These are phyloP conservation scores for Citrus unshiu DNA, from an alignment of 345 rosid genomes.

Conservation along the genomic window DNA sequence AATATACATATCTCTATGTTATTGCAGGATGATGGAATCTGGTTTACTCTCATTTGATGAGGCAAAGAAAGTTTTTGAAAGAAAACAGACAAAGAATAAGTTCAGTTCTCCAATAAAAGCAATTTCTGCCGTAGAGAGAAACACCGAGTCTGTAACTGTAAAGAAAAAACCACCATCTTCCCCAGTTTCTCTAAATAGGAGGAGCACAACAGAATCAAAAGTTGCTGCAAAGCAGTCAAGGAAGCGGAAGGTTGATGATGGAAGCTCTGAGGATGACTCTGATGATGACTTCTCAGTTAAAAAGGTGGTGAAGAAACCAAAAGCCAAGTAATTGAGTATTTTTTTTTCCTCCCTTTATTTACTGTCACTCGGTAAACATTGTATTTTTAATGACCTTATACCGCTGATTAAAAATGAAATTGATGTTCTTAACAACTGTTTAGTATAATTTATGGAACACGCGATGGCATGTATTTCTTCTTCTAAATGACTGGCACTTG, in stretches of 20 bases:
- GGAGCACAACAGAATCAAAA: slow-evolving; percentile 41
- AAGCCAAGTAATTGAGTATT: slow-evolving; percentile 30
- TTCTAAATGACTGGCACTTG: too few relatives aligned
- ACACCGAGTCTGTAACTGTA: slow-evolving; percentile 28
- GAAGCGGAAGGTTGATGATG: slow-evolving; percentile 52
- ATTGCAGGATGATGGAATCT: slow-evolving; percentile 94
- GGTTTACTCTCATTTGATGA: slow-evolving; percentile 70
- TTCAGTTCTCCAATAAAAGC: slow-evolving; percentile 53
- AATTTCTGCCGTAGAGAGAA: slow-evolving; percentile 33
- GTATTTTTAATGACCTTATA: not conserved
- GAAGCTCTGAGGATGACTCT: slow-evolving; percentile 44
- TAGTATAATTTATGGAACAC: too few relatives aligned
- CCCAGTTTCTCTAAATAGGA: slow-evolving; percentile 33
- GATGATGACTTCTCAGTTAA: slow-evolving; percentile 47
- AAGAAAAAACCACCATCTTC: slow-evolving; percentile 30
- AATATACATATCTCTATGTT: not conserved
- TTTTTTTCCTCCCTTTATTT: not conserved
- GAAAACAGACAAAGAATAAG: slow-evolving; percentile 59
- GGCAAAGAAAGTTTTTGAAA: slow-evolving; percentile 68
- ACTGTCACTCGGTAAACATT: not conserved
- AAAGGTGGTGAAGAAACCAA: slow-evolving; percentile 46
- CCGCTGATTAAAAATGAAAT: not conserved
- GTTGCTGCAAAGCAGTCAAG: slow-evolving; percentile 36
- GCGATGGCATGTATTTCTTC: too few relatives aligned
- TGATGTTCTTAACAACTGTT: not conserved